These are phyloP conservation scores for Malassezia dermatis DNA, from an alignment of 1,284 basidiomycete species.

Conservation along the genomic window DNA sequence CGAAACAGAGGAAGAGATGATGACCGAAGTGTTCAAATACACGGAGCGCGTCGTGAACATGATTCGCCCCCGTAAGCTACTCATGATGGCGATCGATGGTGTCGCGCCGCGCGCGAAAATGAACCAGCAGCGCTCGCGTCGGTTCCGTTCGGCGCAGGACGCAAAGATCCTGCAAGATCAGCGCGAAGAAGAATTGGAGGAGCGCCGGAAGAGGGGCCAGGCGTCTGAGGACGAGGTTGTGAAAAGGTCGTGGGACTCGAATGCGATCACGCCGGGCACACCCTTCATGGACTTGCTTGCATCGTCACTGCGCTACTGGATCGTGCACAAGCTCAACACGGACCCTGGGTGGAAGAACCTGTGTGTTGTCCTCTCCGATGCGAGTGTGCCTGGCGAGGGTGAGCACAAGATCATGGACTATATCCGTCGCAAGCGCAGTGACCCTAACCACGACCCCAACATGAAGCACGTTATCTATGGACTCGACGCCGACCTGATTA, in stretches of 20 bases:
- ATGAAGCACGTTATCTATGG: constrained; percentile 96
- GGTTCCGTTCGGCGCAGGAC: constrained; percentile 88
- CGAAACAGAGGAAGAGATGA: constrained; percentile 98
- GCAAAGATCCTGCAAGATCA: constrained; percentile 86
- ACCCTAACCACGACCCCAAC: constrained; percentile 83
- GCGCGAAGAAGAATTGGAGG: constrained; percentile 63
- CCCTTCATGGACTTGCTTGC: constrained; percentile 96
- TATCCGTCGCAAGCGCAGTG: constrained; percentile 77
- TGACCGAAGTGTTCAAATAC: constrained; percentile 92
- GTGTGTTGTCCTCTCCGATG: constrained; percentile 90
- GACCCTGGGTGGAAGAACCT: constrained; percentile 80
- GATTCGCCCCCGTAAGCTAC: constrained; percentile 81
- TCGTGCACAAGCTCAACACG: constrained; percentile 82
- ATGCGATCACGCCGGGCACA: constrained; percentile 93
- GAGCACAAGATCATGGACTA: constrained; percentile 99
- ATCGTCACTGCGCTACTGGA: constrained; percentile 83
- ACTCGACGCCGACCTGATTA: constrained; percentile 95
- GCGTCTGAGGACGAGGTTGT: constrained; percentile 68
- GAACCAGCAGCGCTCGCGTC: constrained; percentile 94
- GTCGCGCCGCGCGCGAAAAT: constrained; percentile 97
- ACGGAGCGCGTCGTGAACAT: constrained; percentile 96
- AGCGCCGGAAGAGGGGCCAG: constrained; percentile 87
- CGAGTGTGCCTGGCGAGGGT: constrained; percentile 92
- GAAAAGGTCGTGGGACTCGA: constrained; percentile 88
- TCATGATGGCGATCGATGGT: constrained; percentile 98